A percentile compares a stretch with the other conserved stretches of the same genome.
Conservation (phyloP, 345 rosid genomes). For the Kernera saxatilis region DNA sequence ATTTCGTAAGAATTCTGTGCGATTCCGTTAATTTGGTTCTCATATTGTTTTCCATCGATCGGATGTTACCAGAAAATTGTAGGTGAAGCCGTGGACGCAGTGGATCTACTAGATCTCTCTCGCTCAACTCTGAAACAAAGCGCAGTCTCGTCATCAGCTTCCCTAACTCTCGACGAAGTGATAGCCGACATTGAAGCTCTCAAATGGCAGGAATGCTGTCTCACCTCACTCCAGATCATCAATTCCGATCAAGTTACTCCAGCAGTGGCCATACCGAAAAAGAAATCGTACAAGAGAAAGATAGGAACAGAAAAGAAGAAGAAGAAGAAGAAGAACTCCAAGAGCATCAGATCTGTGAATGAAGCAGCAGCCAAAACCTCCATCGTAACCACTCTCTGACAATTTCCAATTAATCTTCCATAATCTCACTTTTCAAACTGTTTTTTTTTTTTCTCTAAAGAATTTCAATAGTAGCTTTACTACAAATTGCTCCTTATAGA, state of each 20-base stretch:
- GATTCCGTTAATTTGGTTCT: neutral
- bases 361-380: neutral
- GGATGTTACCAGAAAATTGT: slow-evolving; percentile 16
- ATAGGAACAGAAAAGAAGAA: neutral
- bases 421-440: neutral
- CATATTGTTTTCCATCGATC: neutral
- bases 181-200: slow-evolving; percentile 25
- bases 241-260: neutral
- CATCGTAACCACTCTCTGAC: neutral
- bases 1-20: neutral
- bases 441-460: neutral
- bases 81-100: slow-evolving; percentile 10
- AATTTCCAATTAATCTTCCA: neutral
- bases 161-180: slow-evolving; percentile 21
- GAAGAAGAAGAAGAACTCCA: neutral
- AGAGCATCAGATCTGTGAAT: neutral
- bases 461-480: neutral
- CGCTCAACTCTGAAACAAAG: slow-evolving; percentile 27
- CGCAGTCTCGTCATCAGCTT: neutral
- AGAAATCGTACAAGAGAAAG: slow-evolving; percentile 11
- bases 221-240: slow-evolving; percentile 26
- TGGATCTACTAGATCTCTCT: slow-evolving; percentile 22
- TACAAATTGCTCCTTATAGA: neutral
- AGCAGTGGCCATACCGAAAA: neutral
- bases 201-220: slow-evolving; percentile 31